phyloP scores from a whole-genome alignment of 2,329 filamentous ascomycete species.

The Trichoderma polysporum region DNA sequence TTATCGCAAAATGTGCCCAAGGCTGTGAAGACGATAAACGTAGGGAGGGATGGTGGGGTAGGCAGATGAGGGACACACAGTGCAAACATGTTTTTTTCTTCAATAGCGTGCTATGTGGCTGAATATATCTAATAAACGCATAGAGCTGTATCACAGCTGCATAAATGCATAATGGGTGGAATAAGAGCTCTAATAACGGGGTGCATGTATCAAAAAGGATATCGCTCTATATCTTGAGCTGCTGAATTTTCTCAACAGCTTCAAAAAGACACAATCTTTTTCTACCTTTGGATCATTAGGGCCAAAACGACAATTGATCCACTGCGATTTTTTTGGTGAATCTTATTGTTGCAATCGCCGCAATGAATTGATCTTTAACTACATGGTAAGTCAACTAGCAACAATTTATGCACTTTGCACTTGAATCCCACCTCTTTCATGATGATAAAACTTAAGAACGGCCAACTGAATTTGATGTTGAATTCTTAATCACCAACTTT shows the following conservation, averaged over 20 bases:
- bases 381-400: constrained; percentile 14
- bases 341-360: neutral
- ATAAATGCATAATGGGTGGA: constrained; percentile 32
- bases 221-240: neutral
- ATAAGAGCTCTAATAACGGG: constrained; percentile 26
- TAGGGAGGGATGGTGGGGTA: constrained; percentile 36
- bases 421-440: constrained; percentile 31
- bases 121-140: constrained; percentile 10
- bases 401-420: constrained; percentile 10
- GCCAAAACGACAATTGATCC: neutral
- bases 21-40: constrained; percentile 25
- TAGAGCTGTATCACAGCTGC: constrained; percentile 17
- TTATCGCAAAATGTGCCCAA: constrained; percentile 38
- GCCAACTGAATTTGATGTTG: constrained; percentile 64
- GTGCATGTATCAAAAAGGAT: constrained; percentile 18
- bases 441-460: constrained; percentile 65
- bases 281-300: neutral
- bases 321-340: neutral
- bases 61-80: constrained; percentile 33
- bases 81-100: constrained; percentile 32
- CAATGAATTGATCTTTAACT: neutral
- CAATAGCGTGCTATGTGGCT: constrained; percentile 21
- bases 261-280: neutral
- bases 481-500: constrained; percentile 60
- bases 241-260: neutral